Conservation (phyloP, 2,329 filamentous ascomycete species). For the Aspergillus novoparasiticus region DNA sequence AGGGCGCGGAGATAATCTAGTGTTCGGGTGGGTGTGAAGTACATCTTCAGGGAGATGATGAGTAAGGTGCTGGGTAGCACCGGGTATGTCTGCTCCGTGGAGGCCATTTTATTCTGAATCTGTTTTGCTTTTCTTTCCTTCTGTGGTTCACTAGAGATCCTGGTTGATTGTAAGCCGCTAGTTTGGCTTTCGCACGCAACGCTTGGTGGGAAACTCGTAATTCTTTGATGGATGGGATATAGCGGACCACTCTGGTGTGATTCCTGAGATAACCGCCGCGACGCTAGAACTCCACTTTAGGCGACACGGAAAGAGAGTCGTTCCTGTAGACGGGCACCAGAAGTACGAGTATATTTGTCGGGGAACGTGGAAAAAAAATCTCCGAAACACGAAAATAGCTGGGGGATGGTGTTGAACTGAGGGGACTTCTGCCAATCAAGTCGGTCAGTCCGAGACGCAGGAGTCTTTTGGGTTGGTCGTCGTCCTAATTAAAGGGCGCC, state of each 20-base stretch:
- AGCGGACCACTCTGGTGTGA: neutral
- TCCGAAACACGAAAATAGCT: constrained; percentile 1
- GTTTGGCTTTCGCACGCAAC: neutral
- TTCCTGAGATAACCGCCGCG: constrained; percentile 1
- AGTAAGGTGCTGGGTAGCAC: constrained; percentile 40
- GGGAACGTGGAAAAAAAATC: neutral
- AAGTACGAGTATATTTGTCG: neutral
- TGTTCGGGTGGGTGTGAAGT: constrained; percentile 51
- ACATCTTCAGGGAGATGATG: constrained; percentile 45
- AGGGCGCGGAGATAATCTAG: constrained; percentile 57
- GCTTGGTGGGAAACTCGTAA: neutral
- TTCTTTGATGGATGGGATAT: neutral
- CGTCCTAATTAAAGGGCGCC: constrained; percentile 9
- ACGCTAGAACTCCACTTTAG: constrained; percentile 7
- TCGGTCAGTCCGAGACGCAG: neutral
- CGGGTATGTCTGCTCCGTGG: constrained; percentile 25
- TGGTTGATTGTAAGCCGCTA: neutral
- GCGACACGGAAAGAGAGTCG: neutral
- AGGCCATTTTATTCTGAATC: neutral
- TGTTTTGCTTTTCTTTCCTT: neutral
- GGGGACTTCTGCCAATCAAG: constrained; percentile 10
- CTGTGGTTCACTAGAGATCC: neutral
- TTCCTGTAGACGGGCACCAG: neutral
- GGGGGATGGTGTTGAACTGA: neutral
- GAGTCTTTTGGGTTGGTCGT: neutral